phyloP scores from a whole-genome alignment of 192 early-diverging fungal species.

The Coemansia sp. region DNA sequence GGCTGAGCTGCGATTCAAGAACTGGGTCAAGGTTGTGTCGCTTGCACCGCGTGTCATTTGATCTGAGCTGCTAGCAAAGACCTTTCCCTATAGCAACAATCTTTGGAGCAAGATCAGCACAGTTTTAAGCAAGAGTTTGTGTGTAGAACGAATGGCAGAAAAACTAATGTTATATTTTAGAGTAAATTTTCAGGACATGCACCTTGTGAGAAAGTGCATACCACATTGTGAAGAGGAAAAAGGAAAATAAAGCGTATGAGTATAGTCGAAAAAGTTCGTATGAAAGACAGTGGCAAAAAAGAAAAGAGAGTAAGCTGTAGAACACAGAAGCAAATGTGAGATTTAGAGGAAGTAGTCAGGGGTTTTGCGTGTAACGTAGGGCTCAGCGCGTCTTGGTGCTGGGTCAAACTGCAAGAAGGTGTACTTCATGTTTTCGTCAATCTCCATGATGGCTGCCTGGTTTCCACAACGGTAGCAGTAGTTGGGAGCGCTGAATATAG shows the following conservation, averaged over 20 bases:
- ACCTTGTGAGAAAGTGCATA: conserved; percentile 8
- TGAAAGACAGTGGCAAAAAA: conserved; percentile 8
- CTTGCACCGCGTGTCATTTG: conserved; percentile 86
- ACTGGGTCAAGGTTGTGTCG: conserved; percentile 93
- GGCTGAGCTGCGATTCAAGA: conserved; percentile 86
- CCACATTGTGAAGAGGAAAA: conserved; percentile 2
- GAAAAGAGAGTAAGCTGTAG: conserved; percentile 3
- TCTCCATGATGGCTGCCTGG: conserved; percentile 99
- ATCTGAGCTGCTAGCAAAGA: conserved; percentile 3
- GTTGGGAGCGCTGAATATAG: conserved; percentile 98
- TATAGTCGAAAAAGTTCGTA: neutral
- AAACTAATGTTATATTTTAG: neutral
- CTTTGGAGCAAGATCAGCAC: too few relatives aligned
- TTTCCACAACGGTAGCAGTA: conserved; percentile 99
- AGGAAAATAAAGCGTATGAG: neutral
- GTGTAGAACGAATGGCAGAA: too few relatives aligned
- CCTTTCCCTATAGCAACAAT: neutral
- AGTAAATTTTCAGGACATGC: neutral
- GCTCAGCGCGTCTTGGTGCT: conserved; percentile 95
- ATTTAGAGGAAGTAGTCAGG: conserved; percentile 97
- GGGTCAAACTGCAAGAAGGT: conserved; percentile 99
- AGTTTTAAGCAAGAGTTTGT: too few relatives aligned
- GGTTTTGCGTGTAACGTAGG: conserved; percentile 95
- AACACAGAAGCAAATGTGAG: neutral
- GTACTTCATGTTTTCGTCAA: conserved; percentile 99